These are phyloP conservation scores for Phialophora macrospora DNA, from an alignment of 2,329 filamentous ascomycete genomes.

Conservation along the genomic window DNA sequence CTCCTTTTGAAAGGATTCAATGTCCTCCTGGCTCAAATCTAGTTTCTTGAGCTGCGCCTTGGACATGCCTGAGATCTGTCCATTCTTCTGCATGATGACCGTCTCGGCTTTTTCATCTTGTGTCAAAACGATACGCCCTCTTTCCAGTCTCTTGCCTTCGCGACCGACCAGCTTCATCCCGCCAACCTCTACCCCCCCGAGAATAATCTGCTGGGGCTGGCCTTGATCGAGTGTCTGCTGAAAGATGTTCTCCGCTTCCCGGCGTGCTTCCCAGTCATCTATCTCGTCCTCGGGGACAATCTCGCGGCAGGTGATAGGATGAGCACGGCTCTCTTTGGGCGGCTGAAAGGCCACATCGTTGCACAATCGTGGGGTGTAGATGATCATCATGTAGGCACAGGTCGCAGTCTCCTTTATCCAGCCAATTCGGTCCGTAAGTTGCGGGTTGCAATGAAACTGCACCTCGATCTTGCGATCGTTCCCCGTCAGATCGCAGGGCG, in stretches of 20 bases:
- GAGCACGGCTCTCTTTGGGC: constrained; percentile 74
- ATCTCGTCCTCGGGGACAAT: constrained; percentile 66
- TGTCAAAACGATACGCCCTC: constrained; percentile 60
- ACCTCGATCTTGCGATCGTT: constrained; percentile 83
- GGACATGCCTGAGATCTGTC: constrained; percentile 64
- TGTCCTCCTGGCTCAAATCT: constrained; percentile 67
- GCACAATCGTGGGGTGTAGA: constrained; percentile 87
- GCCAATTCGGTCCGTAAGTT: constrained; percentile 75
- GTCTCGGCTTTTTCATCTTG: constrained; percentile 54
- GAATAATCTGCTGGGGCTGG: constrained; percentile 48
- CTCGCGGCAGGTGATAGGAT: constrained; percentile 75
- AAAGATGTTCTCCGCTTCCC: constrained; percentile 40
- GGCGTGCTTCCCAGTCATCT: constrained; percentile 48
- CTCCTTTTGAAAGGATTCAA: constrained; percentile 71
- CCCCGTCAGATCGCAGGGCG: constrained; percentile 82
- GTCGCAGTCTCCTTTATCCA: constrained; percentile 94
- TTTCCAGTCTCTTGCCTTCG: constrained; percentile 63
- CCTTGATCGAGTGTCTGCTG: constrained; percentile 43
- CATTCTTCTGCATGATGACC: constrained; percentile 64
- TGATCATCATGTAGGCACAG: constrained; percentile 90
- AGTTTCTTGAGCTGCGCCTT: constrained; percentile 71
- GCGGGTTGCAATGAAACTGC: constrained; percentile 76
- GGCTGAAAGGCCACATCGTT: constrained; percentile 85
- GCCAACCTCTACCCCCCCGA: constrained; percentile 65
- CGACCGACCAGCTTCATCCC: constrained; percentile 61